Evolutionary conservation across 352 stramenopile species (phyloP).

Genomic region (Phytophthora megakarya): DNA sequence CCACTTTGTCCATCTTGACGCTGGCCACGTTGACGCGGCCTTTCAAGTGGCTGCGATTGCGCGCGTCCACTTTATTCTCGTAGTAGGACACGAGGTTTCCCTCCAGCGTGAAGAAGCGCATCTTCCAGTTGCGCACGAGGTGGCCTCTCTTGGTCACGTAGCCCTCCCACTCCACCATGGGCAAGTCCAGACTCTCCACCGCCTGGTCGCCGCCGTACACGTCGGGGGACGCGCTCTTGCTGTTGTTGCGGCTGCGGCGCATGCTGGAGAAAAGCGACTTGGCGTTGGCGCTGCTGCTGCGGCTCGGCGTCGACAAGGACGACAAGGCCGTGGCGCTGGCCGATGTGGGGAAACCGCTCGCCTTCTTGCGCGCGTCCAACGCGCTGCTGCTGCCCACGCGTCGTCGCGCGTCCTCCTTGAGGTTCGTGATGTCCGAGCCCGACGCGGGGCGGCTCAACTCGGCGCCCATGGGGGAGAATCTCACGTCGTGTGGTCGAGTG

Average conservation of each 20-base stretch:
- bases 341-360: conserved; percentile 47
- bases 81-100: conserved; percentile 90
- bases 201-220: conserved; percentile 49
- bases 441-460: conserved; percentile 61
- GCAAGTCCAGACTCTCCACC: conserved; percentile 84
- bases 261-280: conserved; percentile 68
- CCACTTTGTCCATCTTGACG: conserved; percentile 78
- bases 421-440: conserved; percentile 36
- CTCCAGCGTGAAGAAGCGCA: conserved; percentile 88
- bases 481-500: conserved; percentile 22
- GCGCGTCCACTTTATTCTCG: conserved; percentile 88
- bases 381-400: conserved; percentile 73
- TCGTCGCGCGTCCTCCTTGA: conserved; percentile 47
- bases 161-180: conserved; percentile 89
- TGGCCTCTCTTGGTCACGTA: conserved; percentile 91
- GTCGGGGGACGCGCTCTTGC: conserved; percentile 29
- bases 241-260: conserved; percentile 49
- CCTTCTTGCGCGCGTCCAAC: conserved; percentile 48
- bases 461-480: conserved; percentile 53
- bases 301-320: conserved; percentile 44
- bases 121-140: conserved; percentile 89
- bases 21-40: conserved; percentile 80
- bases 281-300: conserved; percentile 50
- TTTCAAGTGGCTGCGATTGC: conserved; percentile 86
- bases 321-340: conserved; percentile 63